Evolutionary conservation across 768 basidiomycete genomes (phyloP).

Genomic region (Hebeloma cylindrosporum): DNA sequence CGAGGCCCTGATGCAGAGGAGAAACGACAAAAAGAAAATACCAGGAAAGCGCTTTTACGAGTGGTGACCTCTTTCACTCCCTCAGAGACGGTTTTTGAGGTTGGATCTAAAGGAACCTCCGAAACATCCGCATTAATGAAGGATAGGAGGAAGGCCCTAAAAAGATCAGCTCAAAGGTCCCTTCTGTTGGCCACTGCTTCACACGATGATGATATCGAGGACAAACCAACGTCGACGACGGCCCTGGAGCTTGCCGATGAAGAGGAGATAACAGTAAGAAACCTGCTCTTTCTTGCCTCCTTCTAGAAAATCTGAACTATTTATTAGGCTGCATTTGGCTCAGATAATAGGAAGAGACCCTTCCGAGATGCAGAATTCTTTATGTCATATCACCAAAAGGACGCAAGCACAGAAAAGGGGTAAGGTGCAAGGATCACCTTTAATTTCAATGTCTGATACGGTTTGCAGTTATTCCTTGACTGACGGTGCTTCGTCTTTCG

Average conservation of each 20-base stretch:
- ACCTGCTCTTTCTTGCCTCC: background rate
- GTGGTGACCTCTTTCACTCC: conserved; percentile 84
- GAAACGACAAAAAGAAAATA: conserved; percentile 46
- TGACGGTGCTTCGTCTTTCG: conserved; percentile 86
- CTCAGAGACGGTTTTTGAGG: conserved; percentile 87
- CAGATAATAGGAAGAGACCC: conserved; percentile 45
- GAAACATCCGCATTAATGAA: conserved; percentile 81
- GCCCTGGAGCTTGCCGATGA: conserved; percentile 76
- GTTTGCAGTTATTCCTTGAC: conserved; percentile 75
- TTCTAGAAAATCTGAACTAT: background rate
- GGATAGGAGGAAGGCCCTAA: conserved; percentile 76
- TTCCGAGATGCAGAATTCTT: conserved; percentile 87
- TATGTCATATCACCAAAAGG: conserved; percentile 90
- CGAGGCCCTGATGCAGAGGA: conserved; percentile 37
- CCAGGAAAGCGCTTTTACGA: conserved; percentile 64
- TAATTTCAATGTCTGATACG: conserved; percentile 1
- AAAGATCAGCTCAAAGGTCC: conserved; percentile 57
- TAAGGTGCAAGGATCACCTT: conserved; percentile 32
- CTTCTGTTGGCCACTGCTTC: conserved; percentile 33
- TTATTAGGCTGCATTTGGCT: conserved; percentile 66
- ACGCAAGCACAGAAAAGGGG: conserved; percentile 88
- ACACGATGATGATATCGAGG: conserved; percentile 36
- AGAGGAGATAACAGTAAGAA: conserved; percentile 67
- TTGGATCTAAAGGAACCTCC: conserved; percentile 69
- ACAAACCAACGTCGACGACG: conserved; percentile 29